Conservation (phyloP, 768 basidiomycete species). For the Kwoniella newhampshirensis region DNA sequence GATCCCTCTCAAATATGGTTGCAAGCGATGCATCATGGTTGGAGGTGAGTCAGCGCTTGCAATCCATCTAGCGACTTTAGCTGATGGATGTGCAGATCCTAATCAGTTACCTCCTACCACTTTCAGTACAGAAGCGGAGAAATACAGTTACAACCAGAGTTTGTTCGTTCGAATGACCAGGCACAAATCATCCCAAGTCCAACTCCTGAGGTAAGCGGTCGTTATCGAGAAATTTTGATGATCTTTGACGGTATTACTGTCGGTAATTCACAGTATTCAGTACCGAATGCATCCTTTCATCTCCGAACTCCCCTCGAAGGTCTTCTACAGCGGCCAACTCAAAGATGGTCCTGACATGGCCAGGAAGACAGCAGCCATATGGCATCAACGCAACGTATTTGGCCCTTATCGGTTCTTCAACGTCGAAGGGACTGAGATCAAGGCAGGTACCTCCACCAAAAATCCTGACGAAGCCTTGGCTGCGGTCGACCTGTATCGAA, state of each 20-base stretch:
- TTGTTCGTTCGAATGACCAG: constrained; percentile 89
- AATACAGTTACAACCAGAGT: constrained; percentile 74
- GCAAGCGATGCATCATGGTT: constrained; percentile 83
- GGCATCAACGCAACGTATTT: constrained; percentile 77
- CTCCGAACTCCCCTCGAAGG: constrained; percentile 77
- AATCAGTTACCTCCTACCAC: constrained; percentile 92
- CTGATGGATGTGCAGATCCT: constrained; percentile 51
- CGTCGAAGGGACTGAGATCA: constrained; percentile 67
- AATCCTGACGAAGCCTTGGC: constrained; percentile 73
- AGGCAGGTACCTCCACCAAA: constrained; percentile 69
- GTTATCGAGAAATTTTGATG: background rate
- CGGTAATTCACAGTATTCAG: constrained; percentile 75
- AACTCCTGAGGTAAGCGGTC: constrained; percentile 74
- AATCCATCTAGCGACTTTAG: background rate
- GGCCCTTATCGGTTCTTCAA: constrained; percentile 90
- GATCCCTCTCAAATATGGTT: constrained; percentile 88
- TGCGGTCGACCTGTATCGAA: constrained; percentile 73
- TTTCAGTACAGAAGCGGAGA: constrained; percentile 63
- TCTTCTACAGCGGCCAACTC: constrained; percentile 80
- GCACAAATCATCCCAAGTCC: constrained; percentile 75
- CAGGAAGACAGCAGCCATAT: constrained; percentile 72
- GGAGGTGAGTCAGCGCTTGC: constrained; percentile 62
- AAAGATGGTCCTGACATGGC: constrained; percentile 88
- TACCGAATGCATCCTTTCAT: constrained; percentile 99
- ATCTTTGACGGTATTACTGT: background rate